Evolutionary conservation across 2,329 filamentous ascomycete species (phyloP), one percentile per base, ranked within the genome.

Genomic region (Xylariaceae sp.): DNA sequence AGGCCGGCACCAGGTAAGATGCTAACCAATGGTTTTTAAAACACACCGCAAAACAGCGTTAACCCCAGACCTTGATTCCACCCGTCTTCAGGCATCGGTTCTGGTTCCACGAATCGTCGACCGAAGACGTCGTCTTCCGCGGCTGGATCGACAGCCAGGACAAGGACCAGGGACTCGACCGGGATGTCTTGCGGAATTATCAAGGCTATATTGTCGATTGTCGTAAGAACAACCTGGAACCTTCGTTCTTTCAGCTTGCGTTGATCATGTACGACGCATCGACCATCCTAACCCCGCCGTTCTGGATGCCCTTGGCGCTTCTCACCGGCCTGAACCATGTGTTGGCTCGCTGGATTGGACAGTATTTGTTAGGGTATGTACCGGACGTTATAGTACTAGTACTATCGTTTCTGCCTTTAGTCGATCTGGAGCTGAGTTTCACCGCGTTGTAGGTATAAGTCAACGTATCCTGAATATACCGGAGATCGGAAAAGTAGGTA

Each of bases 261-360:
- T 47, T 63, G 9, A 58, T 61, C 26, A 18, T 41, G 3, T 36
- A 63, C 6, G 24, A 57, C 21, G 50, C 52, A 11, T 53, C 56
- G 1, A 47, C 58, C 7, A 29, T 63, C 2, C 30, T 53, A 13
- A 35, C 30, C 4, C 60, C 58, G 21, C 60, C 58, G 1, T 59
- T 59, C 45, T 62, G 60, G 60, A 15, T 60, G 45, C 60, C 58
- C 1, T 21, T 58, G 1, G 55, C 46, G 50, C 18, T 62, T 13
- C 36, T 62, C 24, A 48, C 11, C 20, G 11, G 6, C 6, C 20
- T 57, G 16, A 57, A 61, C 40, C 44, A 58, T 18, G 47, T 39
- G 6, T 21, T 55, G 3, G 55, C 51, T 26, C 8, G n/a, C 13
- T 55, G 51, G 51, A 44, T 58, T 16, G 55, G 46, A n/a, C 15